Evolutionary conservation across 345 rosid genomes (phyloP).

Genomic region (Punica granatum): DNA sequence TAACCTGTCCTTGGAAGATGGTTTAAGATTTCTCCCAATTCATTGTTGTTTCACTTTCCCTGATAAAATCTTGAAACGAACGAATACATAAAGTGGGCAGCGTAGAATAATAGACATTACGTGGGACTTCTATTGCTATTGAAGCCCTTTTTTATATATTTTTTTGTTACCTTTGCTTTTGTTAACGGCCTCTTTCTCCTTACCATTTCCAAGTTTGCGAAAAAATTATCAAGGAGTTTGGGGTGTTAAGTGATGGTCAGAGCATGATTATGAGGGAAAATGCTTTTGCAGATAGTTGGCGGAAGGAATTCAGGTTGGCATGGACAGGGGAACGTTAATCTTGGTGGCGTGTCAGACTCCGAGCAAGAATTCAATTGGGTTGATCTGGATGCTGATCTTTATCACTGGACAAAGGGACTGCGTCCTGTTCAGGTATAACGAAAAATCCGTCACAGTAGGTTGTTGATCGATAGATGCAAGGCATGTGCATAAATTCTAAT

Average conservation of each 20-base stretch:
- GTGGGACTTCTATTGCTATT: neutral
- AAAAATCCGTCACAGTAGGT: neutral
- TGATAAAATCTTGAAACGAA: neutral
- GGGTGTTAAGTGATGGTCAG: neutral
- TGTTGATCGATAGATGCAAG: neutral
- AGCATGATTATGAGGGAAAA: neutral
- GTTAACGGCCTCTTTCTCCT: neutral
- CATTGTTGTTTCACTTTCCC: neutral
- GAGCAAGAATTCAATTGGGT: conserved; percentile 55
- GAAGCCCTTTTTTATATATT: neutral
- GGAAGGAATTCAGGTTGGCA: conserved; percentile 37
- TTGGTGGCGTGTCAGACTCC: conserved; percentile 14
- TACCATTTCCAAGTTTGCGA: neutral
- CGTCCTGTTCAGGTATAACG: conserved; percentile 73
- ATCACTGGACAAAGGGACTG: conserved; percentile 53
- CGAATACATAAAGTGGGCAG: neutral
- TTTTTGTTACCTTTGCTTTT: neutral
- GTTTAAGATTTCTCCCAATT: neutral
- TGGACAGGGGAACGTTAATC: conserved; percentile 23
- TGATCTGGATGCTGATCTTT: conserved; percentile 70
- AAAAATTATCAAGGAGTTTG: neutral
- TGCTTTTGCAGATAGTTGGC: conserved; percentile 50
- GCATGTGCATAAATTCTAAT: neutral
- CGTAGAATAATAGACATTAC: neutral
- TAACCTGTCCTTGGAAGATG: neutral